phyloP scores from a whole-genome alignment of 1,284 basidiomycete species.

The Wallemia ichthyophaga region DNA sequence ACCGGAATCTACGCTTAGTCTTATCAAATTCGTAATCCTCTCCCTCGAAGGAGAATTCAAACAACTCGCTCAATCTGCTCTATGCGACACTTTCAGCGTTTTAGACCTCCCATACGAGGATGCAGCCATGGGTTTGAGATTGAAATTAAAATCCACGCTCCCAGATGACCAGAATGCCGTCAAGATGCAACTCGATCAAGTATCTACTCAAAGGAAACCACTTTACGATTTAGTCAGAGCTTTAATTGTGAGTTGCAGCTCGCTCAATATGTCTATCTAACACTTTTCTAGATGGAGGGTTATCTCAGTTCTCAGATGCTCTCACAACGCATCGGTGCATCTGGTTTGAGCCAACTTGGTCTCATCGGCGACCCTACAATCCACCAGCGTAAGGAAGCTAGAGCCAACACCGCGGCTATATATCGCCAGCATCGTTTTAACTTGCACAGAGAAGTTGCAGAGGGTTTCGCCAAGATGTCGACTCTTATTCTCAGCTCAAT shows the following conservation, averaged over 20 bases:
- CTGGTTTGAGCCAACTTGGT: not conserved
- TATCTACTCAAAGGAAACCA: not conserved
- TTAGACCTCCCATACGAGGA: not conserved
- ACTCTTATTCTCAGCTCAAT: constrained; percentile 44
- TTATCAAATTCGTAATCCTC: not conserved
- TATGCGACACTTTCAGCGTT: not conserved
- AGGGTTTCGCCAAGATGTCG: constrained; percentile 79
- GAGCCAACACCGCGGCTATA: constrained; percentile 20
- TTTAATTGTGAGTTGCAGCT: not conserved
- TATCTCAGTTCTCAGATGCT: constrained; percentile 7
- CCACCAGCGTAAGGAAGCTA: not conserved
- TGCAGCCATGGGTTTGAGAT: not conserved
- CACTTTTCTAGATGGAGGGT: not conserved
- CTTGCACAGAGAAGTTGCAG: constrained; percentile 78
- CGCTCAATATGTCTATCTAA: too few species aligned
- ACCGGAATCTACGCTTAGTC: not conserved
- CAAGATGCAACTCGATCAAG: not conserved
- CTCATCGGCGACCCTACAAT: not conserved
- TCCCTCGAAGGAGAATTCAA: not conserved
- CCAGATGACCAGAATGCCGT: not conserved
- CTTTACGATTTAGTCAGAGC: not conserved
- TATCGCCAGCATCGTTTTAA: constrained; percentile 99
- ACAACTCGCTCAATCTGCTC: not conserved
- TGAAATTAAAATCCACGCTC: not conserved
- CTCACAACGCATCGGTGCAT: constrained; percentile 7